phyloP scores from a whole-genome alignment of 495 filamentous ascomycete genomes.

The Xylaria curta region DNA sequence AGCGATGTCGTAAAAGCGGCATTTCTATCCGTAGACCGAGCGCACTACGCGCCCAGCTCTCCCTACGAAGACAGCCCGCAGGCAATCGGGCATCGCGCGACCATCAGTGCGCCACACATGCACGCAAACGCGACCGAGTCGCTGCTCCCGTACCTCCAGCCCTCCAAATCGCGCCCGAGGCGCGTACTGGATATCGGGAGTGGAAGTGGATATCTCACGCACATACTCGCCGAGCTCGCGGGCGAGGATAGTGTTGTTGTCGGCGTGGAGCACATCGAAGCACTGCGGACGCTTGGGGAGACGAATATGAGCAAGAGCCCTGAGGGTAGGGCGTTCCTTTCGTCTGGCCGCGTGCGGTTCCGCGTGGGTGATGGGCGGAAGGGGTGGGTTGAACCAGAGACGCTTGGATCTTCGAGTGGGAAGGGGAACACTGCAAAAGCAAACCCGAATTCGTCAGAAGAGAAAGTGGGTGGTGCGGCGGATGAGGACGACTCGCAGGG shows the following conservation, averaged over 20 bases:
- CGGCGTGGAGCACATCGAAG: conserved; percentile 87
- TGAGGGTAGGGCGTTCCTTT: conserved; percentile 67
- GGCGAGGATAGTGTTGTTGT: conserved; percentile 69
- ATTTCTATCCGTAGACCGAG: conserved; percentile 87
- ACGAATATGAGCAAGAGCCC: conserved; percentile 75
- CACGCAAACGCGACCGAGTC: conserved; percentile 80
- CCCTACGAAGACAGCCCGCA: conserved; percentile 94
- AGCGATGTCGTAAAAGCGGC: conserved; percentile 73
- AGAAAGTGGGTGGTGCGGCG: conserved; percentile 37
- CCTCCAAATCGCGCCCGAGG: conserved; percentile 34
- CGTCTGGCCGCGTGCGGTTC: conserved; percentile 69
- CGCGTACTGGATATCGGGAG: conserved; percentile 87
- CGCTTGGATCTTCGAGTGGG: conserved; percentile 29
- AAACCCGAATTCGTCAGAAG: conserved; percentile 28
- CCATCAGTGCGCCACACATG: conserved; percentile 98
- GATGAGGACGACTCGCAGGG: conserved; percentile 48
- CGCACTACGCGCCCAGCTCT: conserved; percentile 70
- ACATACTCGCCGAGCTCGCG: conserved; percentile 84
- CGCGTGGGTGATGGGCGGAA: conserved; percentile 81
- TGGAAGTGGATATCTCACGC: conserved; percentile 90
- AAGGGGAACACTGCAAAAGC: conserved; percentile 28
- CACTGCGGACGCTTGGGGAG: conserved; percentile 73
- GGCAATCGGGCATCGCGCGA: conserved; percentile 83
- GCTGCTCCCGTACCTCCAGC: conserved; percentile 65
- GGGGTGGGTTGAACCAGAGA: conserved; percentile 66